Base-by-base conservation (phyloP, 192 early-diverging fungal species). In the Coemansia sp. region DNA sequence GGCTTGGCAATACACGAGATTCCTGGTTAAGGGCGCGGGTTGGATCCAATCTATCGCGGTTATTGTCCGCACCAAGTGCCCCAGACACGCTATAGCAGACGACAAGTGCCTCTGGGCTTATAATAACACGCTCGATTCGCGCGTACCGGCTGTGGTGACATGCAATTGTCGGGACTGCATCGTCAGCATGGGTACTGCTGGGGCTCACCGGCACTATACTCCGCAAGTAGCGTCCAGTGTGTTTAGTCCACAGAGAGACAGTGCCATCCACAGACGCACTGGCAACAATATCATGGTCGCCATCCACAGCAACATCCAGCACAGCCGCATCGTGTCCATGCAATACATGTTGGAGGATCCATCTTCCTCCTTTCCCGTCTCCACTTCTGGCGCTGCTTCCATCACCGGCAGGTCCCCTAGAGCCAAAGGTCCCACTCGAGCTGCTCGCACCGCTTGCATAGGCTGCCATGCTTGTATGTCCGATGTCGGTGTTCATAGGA, bases 11-110 rank as follows among this genome's bases (percentile, higher is more conserved):
- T 12, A 38, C 21, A 33, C 11, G 21, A 14, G 64, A 23, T 20
- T 33, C 57, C 36, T 67, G 60, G 20, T 49, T 41, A 16, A 73
- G 43, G 15, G 60, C 57, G 20, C 76, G 71, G 11, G 48, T 59
- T 18, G 72, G 77, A 36, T 79, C 77, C 30, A 74, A 39, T 34
- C 51, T 39, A 57, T 74, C 77, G 56, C 68, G 44, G 48, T 70
- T 67, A 0, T 63, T 59, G 15, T 21, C 21, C 4, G 63, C 62
- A 4, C 52, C 26, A 7, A 51, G n/a, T 8, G 76, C 55, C 4
- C 77, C 72, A 5, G 72, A 74, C 15, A 79, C 77, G 49, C 68
- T 79, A 51, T 79, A 79, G 44, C 77, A 79, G 1, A 79, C 33
- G 6, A 79, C 44, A 16, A 71, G 65, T 0, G 71, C 77, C 35